These are phyloP conservation scores for Eimeria praecox DNA, from an alignment of 169 alveolate species.

Conservation along the genomic window DNA sequence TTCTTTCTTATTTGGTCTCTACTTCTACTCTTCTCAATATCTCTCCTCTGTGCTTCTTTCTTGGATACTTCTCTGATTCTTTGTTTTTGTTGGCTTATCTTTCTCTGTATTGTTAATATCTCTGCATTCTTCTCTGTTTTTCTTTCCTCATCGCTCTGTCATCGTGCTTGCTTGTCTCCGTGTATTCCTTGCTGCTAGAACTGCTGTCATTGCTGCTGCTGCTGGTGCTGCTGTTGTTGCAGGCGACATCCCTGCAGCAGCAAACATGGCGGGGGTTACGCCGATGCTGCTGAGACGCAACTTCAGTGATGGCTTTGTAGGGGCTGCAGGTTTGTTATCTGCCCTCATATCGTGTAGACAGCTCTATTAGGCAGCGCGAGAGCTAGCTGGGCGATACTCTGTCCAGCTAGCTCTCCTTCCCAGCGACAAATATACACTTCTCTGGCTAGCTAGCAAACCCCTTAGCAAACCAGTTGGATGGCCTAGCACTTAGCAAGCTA, in stretches of 20 bases:
- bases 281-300: constrained; percentile 17
- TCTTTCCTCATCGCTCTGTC: not conserved
- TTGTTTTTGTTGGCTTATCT: no score
- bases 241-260: constrained; percentile 17
- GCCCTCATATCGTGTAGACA: constrained; percentile 5
- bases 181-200: not conserved
- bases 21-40: no score
- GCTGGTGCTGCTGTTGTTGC: constrained; percentile 13
- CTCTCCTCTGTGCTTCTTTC: no score
- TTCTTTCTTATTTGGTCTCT: no score
- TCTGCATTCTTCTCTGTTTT: not conserved
- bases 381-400: not conserved
- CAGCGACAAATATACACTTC: not conserved
- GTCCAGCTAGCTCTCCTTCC: not conserved
- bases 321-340: constrained; percentile 23
- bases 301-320: constrained; percentile 33
- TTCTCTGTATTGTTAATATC: not conserved
- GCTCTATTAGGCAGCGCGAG: constrained; percentile 13
- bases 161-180: not conserved
- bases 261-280: not conserved
- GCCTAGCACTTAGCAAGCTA: not conserved
- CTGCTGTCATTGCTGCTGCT: not conserved
- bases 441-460: not conserved
- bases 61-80: no score
- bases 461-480: not conserved